Conservation (phyloP, 2,329 filamentous ascomycete species). For the Pseudogymnoascus sp. region DNA sequence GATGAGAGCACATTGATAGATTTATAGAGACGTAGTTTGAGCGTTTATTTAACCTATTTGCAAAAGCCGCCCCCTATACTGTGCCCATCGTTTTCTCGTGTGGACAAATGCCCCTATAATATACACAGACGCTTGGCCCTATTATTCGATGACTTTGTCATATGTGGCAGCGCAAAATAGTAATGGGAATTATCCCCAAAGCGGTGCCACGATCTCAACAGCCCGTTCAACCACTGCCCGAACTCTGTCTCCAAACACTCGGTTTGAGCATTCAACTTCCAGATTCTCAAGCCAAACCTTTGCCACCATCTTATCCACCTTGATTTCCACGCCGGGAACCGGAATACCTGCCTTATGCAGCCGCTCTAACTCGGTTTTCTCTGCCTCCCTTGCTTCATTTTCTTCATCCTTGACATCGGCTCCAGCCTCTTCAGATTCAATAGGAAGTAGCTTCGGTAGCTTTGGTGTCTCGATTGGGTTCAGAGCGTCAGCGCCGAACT, state of each 20-base stretch:
- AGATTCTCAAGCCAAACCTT: conserved; percentile 88
- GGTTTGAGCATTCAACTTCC: conserved; percentile 78
- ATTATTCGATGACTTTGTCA: neutral
- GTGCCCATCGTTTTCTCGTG: neutral
- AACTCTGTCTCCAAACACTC: conserved; percentile 74
- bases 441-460: conserved; percentile 36
- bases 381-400: conserved; percentile 30
- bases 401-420: conserved; percentile 26
- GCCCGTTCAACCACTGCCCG: conserved; percentile 84
- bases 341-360: conserved; percentile 81
- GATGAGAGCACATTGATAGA: neutral
- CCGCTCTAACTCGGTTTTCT: conserved; percentile 62
- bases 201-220: conserved; percentile 75
- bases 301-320: conserved; percentile 79
- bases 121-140: neutral
- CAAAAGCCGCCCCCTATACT: neutral
- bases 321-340: conserved; percentile 80
- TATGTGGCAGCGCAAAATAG: neutral
- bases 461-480: conserved; percentile 64
- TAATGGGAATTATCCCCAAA: conserved; percentile 45
- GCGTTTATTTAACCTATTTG: neutral
- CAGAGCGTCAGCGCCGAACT: conserved; percentile 82
- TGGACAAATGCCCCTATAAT: neutral
- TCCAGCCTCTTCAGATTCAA: conserved; percentile 18
- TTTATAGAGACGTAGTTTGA: neutral